These are phyloP conservation scores for Simmondsia chinensis DNA, from an alignment of 148 eudicot species.

Conservation along the genomic window DNA sequence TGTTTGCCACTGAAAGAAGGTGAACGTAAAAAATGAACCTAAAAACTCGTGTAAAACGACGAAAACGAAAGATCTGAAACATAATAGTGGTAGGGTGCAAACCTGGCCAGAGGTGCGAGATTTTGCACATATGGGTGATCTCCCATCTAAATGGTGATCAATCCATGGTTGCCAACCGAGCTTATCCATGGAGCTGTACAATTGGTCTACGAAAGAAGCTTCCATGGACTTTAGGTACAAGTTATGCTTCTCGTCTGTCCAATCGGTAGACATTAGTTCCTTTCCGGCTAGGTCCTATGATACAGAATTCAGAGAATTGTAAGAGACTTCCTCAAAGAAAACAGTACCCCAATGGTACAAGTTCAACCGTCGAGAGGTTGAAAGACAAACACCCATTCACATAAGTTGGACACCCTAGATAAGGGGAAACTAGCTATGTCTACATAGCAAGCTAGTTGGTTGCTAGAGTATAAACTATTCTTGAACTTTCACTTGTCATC, in stretches of 20 bases:
- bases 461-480: too few species aligned
- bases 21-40: too few species aligned
- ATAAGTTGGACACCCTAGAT: too few species aligned
- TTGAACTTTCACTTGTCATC: too few species aligned
- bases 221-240: constrained; percentile 83
- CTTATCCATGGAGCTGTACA: constrained; percentile 48
- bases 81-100: not conserved
- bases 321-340: too few species aligned
- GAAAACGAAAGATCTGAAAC: not conserved
- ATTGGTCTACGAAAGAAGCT: constrained; percentile 71
- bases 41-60: not conserved
- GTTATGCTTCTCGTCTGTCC: constrained; percentile 94
- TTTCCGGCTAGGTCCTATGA: constrained; percentile 30
- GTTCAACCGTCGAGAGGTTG: too few species aligned
- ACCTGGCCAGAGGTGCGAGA: constrained; percentile 42
- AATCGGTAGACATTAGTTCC: constrained; percentile 31
- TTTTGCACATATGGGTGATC: constrained; percentile 16
- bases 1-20: too few species aligned
- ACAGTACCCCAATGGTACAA: too few species aligned
- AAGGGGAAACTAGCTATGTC: too few species aligned
- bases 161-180: constrained; percentile 25
- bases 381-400: too few species aligned
- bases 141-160: constrained; percentile 17
- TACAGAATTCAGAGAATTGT: not conserved
- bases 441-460: too few species aligned